Evolutionary conservation across 169 alveolate genomes (phyloP).

Genomic region (Plasmodium knowlesi): DNA sequence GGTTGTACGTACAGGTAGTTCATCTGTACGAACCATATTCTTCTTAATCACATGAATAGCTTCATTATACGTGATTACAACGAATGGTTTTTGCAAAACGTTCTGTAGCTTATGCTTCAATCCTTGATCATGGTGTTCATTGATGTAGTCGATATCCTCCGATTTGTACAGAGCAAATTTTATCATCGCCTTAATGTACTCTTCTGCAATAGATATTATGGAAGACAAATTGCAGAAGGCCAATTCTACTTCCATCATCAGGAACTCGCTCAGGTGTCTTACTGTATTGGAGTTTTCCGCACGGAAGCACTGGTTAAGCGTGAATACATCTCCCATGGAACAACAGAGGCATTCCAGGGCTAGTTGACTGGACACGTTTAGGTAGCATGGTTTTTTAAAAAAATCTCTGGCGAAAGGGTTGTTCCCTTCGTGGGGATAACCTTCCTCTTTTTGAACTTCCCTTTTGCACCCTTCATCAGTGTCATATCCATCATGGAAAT

Average conservation of each 20-base stretch:
- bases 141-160: constrained; percentile 73
- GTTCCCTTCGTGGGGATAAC: constrained; percentile 8
- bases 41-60: constrained; percentile 77
- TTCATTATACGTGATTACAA: constrained; percentile 75
- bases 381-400: constrained; percentile 89
- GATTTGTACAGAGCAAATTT: constrained; percentile 54
- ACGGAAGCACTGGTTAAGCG: constrained; percentile 98
- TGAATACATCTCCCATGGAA: constrained; percentile 96
- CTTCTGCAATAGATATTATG: constrained; percentile 75
- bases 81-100: constrained; percentile 29
- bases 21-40: constrained; percentile 81
- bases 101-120: constrained; percentile 30
- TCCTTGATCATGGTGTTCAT: constrained; percentile 41
- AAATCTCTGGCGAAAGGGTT: constrained; percentile 29
- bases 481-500: not conserved
- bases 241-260: constrained; percentile 99
- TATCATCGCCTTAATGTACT: constrained; percentile 73
- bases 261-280: constrained; percentile 98
- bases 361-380: constrained; percentile 98
- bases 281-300: constrained; percentile 98
- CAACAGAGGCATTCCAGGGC: constrained; percentile 96
- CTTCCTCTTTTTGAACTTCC: not conserved
- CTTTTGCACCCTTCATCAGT: not conserved
- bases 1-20: constrained; percentile 89
- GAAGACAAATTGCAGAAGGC: constrained; percentile 88